Percentiles rank a stretch among this genome's conserved stretches.
These are phyloP conservation scores for Mortierella hygrophila DNA, from an alignment of 192 early-diverging fungal genomes.

Conservation along the genomic window DNA sequence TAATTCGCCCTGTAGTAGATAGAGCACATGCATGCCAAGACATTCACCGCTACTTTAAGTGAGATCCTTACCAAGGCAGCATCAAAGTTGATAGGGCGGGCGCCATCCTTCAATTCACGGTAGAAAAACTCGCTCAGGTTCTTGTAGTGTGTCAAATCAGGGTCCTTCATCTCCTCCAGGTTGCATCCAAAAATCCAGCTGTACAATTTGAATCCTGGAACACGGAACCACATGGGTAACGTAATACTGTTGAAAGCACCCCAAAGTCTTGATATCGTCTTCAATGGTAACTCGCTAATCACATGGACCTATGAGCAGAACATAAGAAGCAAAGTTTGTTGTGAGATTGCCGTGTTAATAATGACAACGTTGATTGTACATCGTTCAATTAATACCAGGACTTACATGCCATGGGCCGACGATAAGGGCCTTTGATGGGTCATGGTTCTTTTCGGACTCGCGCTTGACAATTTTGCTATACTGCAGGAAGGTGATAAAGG, in stretches of 20 bases:
- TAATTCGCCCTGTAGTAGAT: neutral
- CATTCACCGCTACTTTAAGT: no score
- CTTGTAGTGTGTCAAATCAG: conserved; percentile 81
- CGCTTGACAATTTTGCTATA: conserved; percentile 63
- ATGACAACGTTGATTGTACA: neutral
- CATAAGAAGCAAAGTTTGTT: neutral
- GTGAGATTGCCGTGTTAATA: neutral
- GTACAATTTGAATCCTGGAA: conserved; percentile 82
- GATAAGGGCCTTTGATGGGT: conserved; percentile 62
- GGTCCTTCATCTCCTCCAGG: conserved; percentile 93
- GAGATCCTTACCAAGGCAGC: conserved; percentile 69
- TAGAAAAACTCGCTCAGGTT: conserved; percentile 96
- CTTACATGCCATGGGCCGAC: conserved; percentile 87
- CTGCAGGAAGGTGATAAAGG: conserved; percentile 78
- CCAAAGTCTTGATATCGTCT: conserved; percentile 91
- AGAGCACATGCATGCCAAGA: neutral
- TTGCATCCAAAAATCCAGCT: conserved; percentile 91
- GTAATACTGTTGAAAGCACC: conserved; percentile 88
- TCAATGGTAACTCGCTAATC: conserved; percentile 88
- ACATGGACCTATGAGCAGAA: conserved; percentile 75
- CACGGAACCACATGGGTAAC: conserved; percentile 83
- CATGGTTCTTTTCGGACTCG: conserved; percentile 51
- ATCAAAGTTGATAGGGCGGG: conserved; percentile 76
- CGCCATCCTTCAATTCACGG: conserved; percentile 83
- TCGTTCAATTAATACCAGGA: neutral